A percentile compares a stretch with the other conserved stretches of the same genome.
These are phyloP conservation scores for Beauveria rudraprayagi DNA, from an alignment of 2,329 filamentous ascomycete genomes.

Conservation along the genomic window DNA sequence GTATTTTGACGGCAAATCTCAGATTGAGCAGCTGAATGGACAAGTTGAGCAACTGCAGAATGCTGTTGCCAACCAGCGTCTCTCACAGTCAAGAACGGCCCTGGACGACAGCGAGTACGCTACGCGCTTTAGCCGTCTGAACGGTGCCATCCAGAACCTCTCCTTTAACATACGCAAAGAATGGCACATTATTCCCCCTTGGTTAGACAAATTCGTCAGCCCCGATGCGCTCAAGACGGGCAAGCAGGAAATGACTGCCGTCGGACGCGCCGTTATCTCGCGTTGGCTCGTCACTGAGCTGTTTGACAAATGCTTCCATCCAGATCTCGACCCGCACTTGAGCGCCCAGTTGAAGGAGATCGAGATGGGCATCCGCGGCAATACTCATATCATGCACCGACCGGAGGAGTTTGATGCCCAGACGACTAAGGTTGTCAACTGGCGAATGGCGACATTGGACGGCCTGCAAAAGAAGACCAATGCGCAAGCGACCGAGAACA, in stretches of 20 bases:
- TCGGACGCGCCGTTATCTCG: slow-evolving; percentile 81
- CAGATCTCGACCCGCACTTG: slow-evolving; percentile 67
- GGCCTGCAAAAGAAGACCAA: slow-evolving; percentile 68
- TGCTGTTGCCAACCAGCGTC: slow-evolving; percentile 89
- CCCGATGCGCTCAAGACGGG: slow-evolving; percentile 77
- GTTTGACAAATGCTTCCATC: slow-evolving; percentile 89
- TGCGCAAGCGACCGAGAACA: slow-evolving; percentile 56
- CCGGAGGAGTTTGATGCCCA: slow-evolving; percentile 86
- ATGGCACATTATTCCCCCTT: slow-evolving; percentile 74
- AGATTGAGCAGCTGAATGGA: slow-evolving; percentile 78
- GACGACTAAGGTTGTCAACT: slow-evolving; percentile 79
- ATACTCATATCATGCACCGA: slow-evolving; percentile 64
- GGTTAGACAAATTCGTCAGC: slow-evolving; percentile 75
- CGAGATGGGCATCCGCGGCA: slow-evolving; percentile 77
- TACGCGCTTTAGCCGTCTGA: slow-evolving; percentile 80
- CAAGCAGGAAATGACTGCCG: slow-evolving; percentile 96
- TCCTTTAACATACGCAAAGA: slow-evolving; percentile 95
- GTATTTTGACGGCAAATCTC: slow-evolving; percentile 90
- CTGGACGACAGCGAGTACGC: slow-evolving; percentile 93
- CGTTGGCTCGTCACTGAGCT: slow-evolving; percentile 87
- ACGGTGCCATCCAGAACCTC: slow-evolving; percentile 89
- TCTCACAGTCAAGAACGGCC: slow-evolving; percentile 88
- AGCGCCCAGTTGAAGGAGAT: slow-evolving; percentile 76
- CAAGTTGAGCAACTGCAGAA: slow-evolving; percentile 95
- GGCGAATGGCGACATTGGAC: slow-evolving; percentile 89